Percentiles rank a stretch among this genome's conserved stretches.
Conservation (phyloP, 768 basidiomycete species). For the Russula earlei region DNA sequence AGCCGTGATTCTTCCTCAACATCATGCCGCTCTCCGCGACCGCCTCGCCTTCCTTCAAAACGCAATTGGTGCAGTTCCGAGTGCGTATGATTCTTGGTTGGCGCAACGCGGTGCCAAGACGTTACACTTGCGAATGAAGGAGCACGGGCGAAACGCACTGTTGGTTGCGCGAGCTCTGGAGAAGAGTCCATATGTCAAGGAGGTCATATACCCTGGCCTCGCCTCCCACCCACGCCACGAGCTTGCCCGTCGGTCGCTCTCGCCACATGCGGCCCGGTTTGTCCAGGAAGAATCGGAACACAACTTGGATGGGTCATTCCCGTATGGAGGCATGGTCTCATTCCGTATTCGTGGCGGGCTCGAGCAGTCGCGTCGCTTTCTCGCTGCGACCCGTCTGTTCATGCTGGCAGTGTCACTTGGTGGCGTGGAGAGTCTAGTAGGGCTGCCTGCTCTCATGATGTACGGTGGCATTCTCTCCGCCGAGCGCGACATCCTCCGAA, state of each 20-base stretch:
- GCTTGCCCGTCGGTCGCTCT: constrained; percentile 52
- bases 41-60: constrained; percentile 84
- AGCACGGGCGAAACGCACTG: constrained; percentile 79
- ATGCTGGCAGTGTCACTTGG: constrained; percentile 83
- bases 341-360: constrained; percentile 50
- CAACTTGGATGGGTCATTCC: constrained; percentile 49
- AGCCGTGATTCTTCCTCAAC: constrained; percentile 58
- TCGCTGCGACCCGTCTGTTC: constrained; percentile 57
- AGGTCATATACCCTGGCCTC: constrained; percentile 83
- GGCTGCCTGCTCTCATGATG: constrained; percentile 84
- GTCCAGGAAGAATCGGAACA: constrained; percentile 32
- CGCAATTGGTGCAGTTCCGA: constrained; percentile 76
- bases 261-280: constrained; percentile 62
- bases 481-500: constrained; percentile 62
- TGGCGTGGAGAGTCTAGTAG: constrained; percentile 86
- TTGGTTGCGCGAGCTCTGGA: constrained; percentile 56
- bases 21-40: constrained; percentile 37
- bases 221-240: constrained; percentile 54
- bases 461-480: constrained; percentile 66
- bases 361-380: constrained; percentile 52
- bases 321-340: constrained; percentile 85
- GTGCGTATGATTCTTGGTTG: constrained; percentile 83
- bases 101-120: constrained; percentile 89
- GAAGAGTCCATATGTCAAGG: constrained; percentile 49
- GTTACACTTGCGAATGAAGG: constrained; percentile 76